Conservation (phyloP, 179 eudicot genomes). For the Silene noctiflora region DNA sequence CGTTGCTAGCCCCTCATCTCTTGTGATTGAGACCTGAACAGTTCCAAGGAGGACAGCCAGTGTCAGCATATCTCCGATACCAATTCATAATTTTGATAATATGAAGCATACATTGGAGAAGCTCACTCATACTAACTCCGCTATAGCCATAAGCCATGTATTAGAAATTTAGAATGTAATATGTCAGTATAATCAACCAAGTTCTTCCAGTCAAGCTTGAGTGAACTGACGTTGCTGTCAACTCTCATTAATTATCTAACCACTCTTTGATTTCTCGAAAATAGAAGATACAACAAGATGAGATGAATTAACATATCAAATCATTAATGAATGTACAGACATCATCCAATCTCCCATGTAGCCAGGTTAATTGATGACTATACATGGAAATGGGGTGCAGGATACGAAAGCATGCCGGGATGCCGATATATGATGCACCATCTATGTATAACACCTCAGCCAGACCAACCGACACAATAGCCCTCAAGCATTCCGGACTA, state of each 20-base stretch:
- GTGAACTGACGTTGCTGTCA: background rate
- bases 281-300: background rate
- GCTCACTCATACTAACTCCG: background rate
- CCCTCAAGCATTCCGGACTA: too few species aligned
- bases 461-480: too few species aligned
- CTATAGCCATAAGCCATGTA: background rate
- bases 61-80: background rate
- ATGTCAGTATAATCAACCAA: background rate
- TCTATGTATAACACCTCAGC: too few species aligned
- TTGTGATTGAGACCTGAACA: background rate
- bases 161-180: background rate
- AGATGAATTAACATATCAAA: too few species aligned
- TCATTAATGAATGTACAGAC: too few species aligned
- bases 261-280: background rate
- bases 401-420: too few species aligned
- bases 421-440: too few species aligned
- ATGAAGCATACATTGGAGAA: background rate
- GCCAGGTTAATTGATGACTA: too few species aligned
- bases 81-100: too few species aligned
- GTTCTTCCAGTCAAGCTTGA: background rate
- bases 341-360: too few species aligned
- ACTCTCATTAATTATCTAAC: too few species aligned
- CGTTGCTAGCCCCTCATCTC: background rate
- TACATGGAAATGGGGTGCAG: too few species aligned
- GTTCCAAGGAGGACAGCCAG: background rate